Evolutionary conservation across 73 alveolate genomes (phyloP).

Genomic region (Effrenium voratum): DNA sequence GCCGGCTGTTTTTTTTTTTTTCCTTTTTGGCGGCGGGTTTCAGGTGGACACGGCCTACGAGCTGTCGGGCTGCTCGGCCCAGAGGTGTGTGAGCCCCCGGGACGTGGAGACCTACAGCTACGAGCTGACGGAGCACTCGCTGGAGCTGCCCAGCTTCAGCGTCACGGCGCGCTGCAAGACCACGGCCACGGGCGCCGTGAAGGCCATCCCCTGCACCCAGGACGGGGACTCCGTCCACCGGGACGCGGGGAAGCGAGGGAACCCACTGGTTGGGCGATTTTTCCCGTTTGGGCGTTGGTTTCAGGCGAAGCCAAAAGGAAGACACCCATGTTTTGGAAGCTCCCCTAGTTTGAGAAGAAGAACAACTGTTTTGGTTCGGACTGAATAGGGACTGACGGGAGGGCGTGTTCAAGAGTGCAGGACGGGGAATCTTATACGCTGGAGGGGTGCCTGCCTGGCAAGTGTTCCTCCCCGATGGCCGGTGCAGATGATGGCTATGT

Average conservation of each 20-base stretch:
- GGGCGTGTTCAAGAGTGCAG: background rate
- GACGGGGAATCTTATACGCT: constrained; percentile 58
- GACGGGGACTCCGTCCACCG: too few relatives aligned
- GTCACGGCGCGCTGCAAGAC: constrained; percentile 63
- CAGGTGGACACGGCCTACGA: constrained; percentile 57
- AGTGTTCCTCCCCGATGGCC: constrained; percentile 34
- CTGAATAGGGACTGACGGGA: background rate
- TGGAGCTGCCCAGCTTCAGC: constrained; percentile 92
- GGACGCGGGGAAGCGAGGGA: too few relatives aligned
- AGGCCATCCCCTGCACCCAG: constrained; percentile 67
- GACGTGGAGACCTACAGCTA: constrained; percentile 70
- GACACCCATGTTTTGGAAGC: too few relatives aligned
- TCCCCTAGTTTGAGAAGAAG: too few relatives aligned
- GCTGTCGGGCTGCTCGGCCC: constrained; percentile 57
- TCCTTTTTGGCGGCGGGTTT: too few relatives aligned
- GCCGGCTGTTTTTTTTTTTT: too few relatives aligned
- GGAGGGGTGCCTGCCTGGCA: constrained; percentile 72
- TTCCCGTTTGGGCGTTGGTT: too few relatives aligned
- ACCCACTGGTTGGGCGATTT: too few relatives aligned
- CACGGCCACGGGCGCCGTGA: constrained; percentile 4
- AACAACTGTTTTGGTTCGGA: too few relatives aligned
- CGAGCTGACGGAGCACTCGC: constrained; percentile 43
- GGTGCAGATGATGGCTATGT: constrained; percentile 43
- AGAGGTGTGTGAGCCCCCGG: constrained; percentile 35
- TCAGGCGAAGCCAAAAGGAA: too few relatives aligned